These are phyloP conservation scores for Cyberlindnera nakhonratchasimensis DNA, from an alignment of 805 yeast species.

Conservation along the genomic window DNA sequence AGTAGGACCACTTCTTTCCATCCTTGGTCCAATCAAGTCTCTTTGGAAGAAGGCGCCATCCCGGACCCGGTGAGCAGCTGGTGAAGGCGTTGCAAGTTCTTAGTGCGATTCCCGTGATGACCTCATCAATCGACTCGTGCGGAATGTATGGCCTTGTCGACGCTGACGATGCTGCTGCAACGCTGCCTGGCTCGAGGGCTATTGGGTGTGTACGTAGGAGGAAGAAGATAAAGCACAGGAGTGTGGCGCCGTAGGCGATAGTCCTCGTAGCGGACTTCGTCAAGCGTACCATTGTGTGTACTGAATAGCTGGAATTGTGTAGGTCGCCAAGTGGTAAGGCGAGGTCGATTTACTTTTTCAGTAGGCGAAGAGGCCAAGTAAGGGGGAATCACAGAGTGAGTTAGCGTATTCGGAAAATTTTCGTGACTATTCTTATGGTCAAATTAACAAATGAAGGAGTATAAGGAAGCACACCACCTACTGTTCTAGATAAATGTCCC, in stretches of 20 bases:
- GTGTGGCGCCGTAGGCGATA: background rate
- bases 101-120: conserved; percentile 9
- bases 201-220: background rate
- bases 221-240: background rate
- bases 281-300: background rate
- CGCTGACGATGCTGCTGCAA: too few relatives aligned
- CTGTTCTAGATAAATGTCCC: too few relatives aligned
- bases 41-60: conserved; percentile 12
- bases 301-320: too few relatives aligned
- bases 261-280: conserved; percentile 3
- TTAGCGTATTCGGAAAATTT: too few relatives aligned
- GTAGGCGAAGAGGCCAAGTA: too few relatives aligned
- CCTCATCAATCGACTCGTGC: conserved; percentile 9
- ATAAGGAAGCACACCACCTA: too few relatives aligned
- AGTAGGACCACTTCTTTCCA: conserved; percentile 11
- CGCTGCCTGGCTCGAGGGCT: background rate
- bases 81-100: conserved; percentile 3
- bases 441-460: too few relatives aligned
- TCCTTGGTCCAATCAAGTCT: conserved; percentile 13
- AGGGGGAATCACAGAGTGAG: too few relatives aligned
- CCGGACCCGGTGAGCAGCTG: conserved; percentile 7
- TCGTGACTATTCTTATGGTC: too few relatives aligned
- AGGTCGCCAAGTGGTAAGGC: too few relatives aligned
- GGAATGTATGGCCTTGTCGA: conserved; percentile 5
- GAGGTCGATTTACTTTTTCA: too few relatives aligned